Evolutionary conservation across 805 yeast genomes (phyloP), one percentile per base, ranked within the genome.

Genomic region (Myxozyma neglecta): DNA sequence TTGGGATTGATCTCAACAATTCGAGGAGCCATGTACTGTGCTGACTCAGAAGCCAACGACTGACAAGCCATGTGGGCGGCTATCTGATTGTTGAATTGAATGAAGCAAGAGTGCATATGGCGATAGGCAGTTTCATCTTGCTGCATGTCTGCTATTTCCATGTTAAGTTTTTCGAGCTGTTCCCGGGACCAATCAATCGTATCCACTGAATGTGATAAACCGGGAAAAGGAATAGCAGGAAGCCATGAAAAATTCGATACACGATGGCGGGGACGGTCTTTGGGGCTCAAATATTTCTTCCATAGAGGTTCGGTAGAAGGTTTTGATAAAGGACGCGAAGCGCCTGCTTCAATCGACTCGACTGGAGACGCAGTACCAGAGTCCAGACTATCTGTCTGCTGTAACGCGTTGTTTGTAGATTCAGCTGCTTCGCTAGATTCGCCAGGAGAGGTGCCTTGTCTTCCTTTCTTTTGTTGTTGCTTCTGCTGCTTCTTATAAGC

Each of bases 101-200:
- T 75, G 65, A 91, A 87, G 6, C 86, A 92, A 40, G 96, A 83
- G 61, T 90, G 90, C 79, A 90, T 85, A 50, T 81, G 73, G 68
- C 82, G 83, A 3, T 83, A 79, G 61, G 79, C 79, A 7, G 80
- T 74, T 75, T 90, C 97, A 53, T 78, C 76, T 9, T 73, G 70
- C 73, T 90, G 96, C 53, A 78, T 75, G 37, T 81, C 78, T 50
- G 78, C 79, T 66, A 94, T 87, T 53, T 88, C 83, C 13, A 75
- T 76, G 74, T 89, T 90, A 69, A 87, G 79, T 65, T 85, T 87
- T 32, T 86, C 87, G 56, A 92, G 75, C 68, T 81, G 81, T 63
- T 85, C 85, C 51, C 83, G 80, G 61, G 88, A 85, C 72, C 90
- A 88, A 53, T 86, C 83, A 70, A 93, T 82, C 34, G 97, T 87